A percentile compares a stretch with the other conserved stretches of the same genome.
Conservation (phyloP, 306 rosid genomes). For the Cyamopsis tetragonoloba region DNA sequence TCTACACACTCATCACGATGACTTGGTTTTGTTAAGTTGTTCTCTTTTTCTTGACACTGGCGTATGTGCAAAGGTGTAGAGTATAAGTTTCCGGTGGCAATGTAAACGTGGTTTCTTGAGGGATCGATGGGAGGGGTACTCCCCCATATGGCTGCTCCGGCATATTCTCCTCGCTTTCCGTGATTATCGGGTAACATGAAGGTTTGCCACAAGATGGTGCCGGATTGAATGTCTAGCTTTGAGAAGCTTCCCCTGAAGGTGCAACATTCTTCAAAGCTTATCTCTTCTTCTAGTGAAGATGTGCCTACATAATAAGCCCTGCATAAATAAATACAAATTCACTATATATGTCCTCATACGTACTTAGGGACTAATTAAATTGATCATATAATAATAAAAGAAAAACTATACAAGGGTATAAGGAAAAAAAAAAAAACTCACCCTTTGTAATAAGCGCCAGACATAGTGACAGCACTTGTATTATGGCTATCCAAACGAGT, state of each 20-base stretch:
- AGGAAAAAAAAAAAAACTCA: not conserved
- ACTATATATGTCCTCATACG: too few species aligned
- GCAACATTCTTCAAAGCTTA: slow-evolving; percentile 35
- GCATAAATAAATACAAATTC: too few species aligned
- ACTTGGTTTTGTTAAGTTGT: slow-evolving; percentile 40
- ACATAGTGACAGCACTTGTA: slow-evolving; percentile 43
- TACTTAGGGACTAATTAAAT: too few species aligned
- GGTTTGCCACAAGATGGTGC: slow-evolving; percentile 49
- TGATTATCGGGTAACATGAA: slow-evolving; percentile 48
- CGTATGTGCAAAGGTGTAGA: slow-evolving; percentile 33
- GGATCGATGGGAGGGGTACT: slow-evolving; percentile 61
- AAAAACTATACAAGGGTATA: not conserved
- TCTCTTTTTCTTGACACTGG: slow-evolving; percentile 45
- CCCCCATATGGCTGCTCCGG: slow-evolving; percentile 63
- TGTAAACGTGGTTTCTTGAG: slow-evolving; percentile 35
- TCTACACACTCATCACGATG: slow-evolving; percentile 49
- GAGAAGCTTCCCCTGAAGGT: slow-evolving; percentile 52
- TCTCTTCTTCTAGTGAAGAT: slow-evolving; percentile 38
- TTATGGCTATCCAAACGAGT: slow-evolving; percentile 35
- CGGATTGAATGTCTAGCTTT: slow-evolving; percentile 33
- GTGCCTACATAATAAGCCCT: slow-evolving; percentile 25
- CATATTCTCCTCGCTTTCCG: slow-evolving; percentile 31
- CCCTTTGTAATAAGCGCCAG: slow-evolving; percentile 57
- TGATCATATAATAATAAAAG: too few species aligned
- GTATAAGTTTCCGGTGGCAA: slow-evolving; percentile 60